Base-by-base conservation (phyloP, 2,329 filamentous ascomycete species). In the Ploettnerulaceae sp. region DNA sequence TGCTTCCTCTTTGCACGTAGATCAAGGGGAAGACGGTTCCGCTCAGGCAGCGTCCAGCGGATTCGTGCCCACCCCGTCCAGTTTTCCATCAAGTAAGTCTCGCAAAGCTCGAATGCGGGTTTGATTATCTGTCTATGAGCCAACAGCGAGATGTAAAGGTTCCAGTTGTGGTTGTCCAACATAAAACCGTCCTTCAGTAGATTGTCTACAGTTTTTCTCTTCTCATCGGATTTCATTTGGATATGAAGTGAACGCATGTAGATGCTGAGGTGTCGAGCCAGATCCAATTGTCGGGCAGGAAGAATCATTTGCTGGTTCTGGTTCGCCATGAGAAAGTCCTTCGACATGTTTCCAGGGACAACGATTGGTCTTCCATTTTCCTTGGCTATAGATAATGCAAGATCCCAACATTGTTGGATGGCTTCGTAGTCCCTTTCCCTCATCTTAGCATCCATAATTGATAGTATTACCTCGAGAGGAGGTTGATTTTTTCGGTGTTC, bases 81-180 rank as follows among this genome's bases (percentile, higher is more conserved):
- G 25, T 77, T 73, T 1, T 77, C 74, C 77, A 95, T 94, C 45
- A 97, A 81, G 50, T 80, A 78, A 20, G 73, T 68, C 68, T 97
- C 91, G 62, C 86, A 91, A 41, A 82, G 67, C 17, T 69, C 62
- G 66, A 93, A 95, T 28, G 89, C 89, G 15, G 83, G 72, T 37
- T 78, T 67, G 57, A 76, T 75, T 35, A 75, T 72, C 35, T 75
- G 73, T 44, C 80, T 71, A 11, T 72, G 69, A 18, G 81, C 78
- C 21, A 96, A 77, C 40, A 74, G 67, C 57, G 84, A 79, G 45
- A 95, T 75, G 54, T 86, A 82, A 40, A 77, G 73, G 62, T 95
- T 93, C 89, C 89, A 95, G 56, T 87, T 89, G 57, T 75, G 76
- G 62, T 78, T 82, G 60, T 88, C 83, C 47, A 96, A 67, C 21